These are phyloP conservation scores for Geranomyces variabilis DNA, from an alignment of 192 early-diverging fungal species.

Conservation along the genomic window DNA sequence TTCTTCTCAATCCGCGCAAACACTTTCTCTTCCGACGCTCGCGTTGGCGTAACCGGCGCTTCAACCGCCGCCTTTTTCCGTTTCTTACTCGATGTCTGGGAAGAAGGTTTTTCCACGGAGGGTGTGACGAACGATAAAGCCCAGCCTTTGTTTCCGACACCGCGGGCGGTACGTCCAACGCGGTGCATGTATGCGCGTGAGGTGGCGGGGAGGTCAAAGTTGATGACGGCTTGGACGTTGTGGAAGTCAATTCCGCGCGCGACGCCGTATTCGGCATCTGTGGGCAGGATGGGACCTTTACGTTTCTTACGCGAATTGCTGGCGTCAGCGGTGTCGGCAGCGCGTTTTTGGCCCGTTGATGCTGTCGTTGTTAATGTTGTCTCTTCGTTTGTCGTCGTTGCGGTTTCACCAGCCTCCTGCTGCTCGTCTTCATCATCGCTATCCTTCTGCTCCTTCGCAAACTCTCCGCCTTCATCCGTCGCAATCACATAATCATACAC, in stretches of 20 bases:
- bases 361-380: constrained; percentile 15
- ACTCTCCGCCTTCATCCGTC: constrained; percentile 77
- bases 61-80: constrained; percentile 18
- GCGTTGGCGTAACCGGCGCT: background rate
- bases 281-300: constrained; percentile 45
- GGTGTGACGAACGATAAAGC: constrained; percentile 78
- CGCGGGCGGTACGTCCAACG: constrained; percentile 93
- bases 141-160: constrained; percentile 82
- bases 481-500: constrained; percentile 95
- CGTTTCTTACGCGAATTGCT: constrained; percentile 21
- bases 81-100: constrained; percentile 31
- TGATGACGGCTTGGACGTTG: constrained; percentile 89
- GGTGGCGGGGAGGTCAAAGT: constrained; percentile 93
- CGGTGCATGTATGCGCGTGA: constrained; percentile 90
- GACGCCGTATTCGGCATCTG: constrained; percentile 90
- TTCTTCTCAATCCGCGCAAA: constrained; percentile 75
- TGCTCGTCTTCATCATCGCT: constrained; percentile 48
- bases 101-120: constrained; percentile 41
- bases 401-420: constrained; percentile 35
- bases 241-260: constrained; percentile 96
- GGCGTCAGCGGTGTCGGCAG: constrained; percentile 18
- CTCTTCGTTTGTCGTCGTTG: constrained; percentile 21
- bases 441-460: constrained; percentile 62
- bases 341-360: constrained; percentile 24
- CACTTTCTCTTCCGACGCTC: constrained; percentile 62